Percentiles rank a stretch among this genome's conserved stretches.
These are phyloP conservation scores for Coemansia sp. DNA, from an alignment of 192 early-diverging fungal genomes.

Conservation along the genomic window DNA sequence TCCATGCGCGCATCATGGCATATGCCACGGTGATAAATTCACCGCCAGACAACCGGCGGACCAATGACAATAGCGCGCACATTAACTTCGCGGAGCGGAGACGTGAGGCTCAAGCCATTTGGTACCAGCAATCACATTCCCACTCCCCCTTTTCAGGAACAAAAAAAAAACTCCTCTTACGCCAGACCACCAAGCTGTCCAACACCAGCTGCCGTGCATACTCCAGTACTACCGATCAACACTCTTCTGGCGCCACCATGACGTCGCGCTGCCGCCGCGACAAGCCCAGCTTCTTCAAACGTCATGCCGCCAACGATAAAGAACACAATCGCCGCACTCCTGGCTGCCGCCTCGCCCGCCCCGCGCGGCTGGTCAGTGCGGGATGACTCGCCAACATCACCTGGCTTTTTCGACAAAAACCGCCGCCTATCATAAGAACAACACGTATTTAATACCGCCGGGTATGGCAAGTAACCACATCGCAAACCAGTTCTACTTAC, in stretches of 20 bases:
- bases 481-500: slow-evolving; percentile 25
- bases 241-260: slow-evolving; percentile 30
- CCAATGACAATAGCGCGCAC: not conserved
- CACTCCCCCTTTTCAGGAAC: slow-evolving; percentile 4
- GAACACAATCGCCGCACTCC: slow-evolving; percentile 33
- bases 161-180: not conserved
- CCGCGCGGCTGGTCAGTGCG: slow-evolving; percentile 13
- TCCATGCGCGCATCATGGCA: not conserved
- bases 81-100: not conserved
- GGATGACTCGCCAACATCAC: slow-evolving; percentile 6
- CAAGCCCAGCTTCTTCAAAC: slow-evolving; percentile 34
- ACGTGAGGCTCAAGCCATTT: no score
- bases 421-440: slow-evolving; percentile 32
- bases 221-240: slow-evolving; percentile 32
- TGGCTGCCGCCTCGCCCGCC: slow-evolving; percentile 30
- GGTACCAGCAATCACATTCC: not conserved
- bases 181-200: not conserved
- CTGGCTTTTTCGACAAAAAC: slow-evolving; percentile 33
- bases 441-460: not conserved
- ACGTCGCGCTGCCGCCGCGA: slow-evolving; percentile 30
- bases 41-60: not conserved
- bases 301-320: slow-evolving; percentile 50
- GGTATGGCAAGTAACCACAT: not conserved
- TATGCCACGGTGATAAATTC: not conserved
- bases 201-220: slow-evolving; percentile 6